Evolutionary conservation across 176 grass and related monocot species (phyloP), one percentile per base, ranked within the genome.

Genomic region (Calamus simplicifolius): DNA sequence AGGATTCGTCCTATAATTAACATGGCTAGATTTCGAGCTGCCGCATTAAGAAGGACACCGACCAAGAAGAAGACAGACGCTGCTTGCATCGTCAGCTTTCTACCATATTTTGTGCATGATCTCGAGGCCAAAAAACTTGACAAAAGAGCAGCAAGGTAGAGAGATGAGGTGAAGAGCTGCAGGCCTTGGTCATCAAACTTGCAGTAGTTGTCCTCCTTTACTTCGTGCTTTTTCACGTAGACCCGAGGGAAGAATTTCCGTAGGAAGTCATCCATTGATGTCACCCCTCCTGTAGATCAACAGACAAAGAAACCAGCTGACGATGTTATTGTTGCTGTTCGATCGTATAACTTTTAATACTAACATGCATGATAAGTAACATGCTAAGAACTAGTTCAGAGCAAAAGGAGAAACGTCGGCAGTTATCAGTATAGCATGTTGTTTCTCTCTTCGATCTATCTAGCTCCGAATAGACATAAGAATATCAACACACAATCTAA

Each of bases 191-290:
- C 16, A 25, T 66, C 23, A 52, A 26, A 81, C 65, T 75, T 69
- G 50, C 78, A 81, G 71, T 75, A 81, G 58, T 81, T 75, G 78
- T 70, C 30, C 27, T 80, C 71, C 31, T 75, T 67, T 29, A 16
- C 56, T 21, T 50, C 1, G 17, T 81, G 70, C 18, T 81, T 81
- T 29, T 58, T 73, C 14, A 57, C 17, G 58, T 69, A 81, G 5
- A 81, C 71, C 0, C 2, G 30, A 4, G 52, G 78, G 52, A 81
- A 81, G 43, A 81, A 75, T 51, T 75, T 57, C 58, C 65, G 27
- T 1, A 81, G 52, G 50, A 81, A 81, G 70, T 75, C 70, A 13
- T 81, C 78, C 78, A 81, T 81, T 1, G 71, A 29, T 2, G 78
- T 64, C 5, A 81, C 71, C 0, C 78, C 78, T 18, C 78, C 78